Conservation (phyloP, 2,329 filamentous ascomycete species). For the Paramyrothecium sp. region DNA sequence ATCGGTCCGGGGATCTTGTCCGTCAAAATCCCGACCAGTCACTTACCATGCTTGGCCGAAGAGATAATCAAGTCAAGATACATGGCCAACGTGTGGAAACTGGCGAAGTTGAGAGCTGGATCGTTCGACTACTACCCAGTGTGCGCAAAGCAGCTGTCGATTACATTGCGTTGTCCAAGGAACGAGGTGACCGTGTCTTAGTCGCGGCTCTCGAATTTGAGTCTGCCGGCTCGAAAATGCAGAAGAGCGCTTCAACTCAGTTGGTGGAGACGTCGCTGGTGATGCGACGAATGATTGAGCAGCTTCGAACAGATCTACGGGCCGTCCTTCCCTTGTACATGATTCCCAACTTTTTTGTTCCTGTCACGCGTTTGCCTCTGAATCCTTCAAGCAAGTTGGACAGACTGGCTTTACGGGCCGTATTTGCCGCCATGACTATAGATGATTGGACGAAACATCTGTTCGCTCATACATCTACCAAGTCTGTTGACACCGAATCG, state of each 20-base stretch:
- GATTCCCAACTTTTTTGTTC: constrained; percentile 1
- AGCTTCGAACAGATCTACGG: neutral
- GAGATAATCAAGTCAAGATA: constrained; percentile 5
- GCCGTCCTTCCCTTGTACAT: constrained; percentile 1
- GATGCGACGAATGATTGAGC: neutral
- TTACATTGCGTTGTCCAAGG: neutral
- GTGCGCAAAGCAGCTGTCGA: constrained; percentile 2
- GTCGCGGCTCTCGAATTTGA: neutral
- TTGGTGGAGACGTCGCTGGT: neutral
- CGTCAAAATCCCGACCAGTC: constrained; percentile 6
- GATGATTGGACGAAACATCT: neutral
- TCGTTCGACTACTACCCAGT: too few relatives aligned
- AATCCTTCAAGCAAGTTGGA: constrained; percentile 4
- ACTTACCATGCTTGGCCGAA: constrained; percentile 1
- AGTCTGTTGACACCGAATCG: constrained; percentile 23
- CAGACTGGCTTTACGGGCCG: neutral
- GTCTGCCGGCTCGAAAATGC: neutral
- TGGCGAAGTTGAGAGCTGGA: neutral
- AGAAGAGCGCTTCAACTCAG: neutral
- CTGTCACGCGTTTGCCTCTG: neutral
- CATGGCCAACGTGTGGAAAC: neutral
- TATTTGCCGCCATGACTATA: neutral
- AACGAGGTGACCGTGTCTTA: neutral
- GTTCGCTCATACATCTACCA: neutral
- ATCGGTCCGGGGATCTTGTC: constrained; percentile 44